Conservation (phyloP, 2,329 filamentous ascomycete genomes). For the Clathrospora elynae region DNA sequence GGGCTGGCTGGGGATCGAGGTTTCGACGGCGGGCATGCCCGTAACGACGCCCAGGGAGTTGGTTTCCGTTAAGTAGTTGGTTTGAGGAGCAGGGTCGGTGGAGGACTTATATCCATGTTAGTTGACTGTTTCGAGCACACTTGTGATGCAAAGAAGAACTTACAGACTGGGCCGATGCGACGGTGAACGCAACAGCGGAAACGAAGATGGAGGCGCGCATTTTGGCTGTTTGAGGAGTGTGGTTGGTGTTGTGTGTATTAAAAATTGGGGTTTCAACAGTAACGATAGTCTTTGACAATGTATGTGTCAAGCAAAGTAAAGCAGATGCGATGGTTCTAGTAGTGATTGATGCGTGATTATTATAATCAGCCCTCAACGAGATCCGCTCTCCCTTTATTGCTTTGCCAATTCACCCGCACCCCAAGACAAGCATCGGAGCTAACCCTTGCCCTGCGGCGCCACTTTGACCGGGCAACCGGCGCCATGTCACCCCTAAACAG, state of each 20-base stretch:
- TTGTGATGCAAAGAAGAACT: conserved; percentile 17
- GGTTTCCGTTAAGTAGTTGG: conserved; percentile 36
- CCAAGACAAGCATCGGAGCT: conserved; percentile 20
- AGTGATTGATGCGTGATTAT: conserved; percentile 15
- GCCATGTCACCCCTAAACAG: conserved; percentile 8
- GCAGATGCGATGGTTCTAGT: too few species aligned
- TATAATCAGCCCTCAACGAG: conserved; percentile 5
- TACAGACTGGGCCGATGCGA: conserved; percentile 39
- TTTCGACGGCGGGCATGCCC: conserved; percentile 32
- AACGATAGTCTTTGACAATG: conserved; percentile 20
- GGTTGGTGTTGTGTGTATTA: conserved; percentile 13
- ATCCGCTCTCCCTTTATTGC: conserved; percentile 28
- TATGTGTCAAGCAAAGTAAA: conserved; percentile 24
- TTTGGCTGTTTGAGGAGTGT: conserved; percentile 23
- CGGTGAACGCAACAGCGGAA: conserved; percentile 37
- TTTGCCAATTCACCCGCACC: conserved; percentile 14
- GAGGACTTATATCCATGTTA: conserved; percentile 23
- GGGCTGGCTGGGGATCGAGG: conserved; percentile 33
- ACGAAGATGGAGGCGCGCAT: conserved; percentile 43
- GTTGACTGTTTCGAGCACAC: background rate
- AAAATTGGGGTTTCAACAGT: conserved; percentile 10
- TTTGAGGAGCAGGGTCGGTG: conserved; percentile 37
- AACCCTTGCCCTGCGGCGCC: conserved; percentile 25
- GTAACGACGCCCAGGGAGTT: conserved; percentile 46
- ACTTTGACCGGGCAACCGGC: conserved; percentile 33